Conservation (phyloP, 1,284 basidiomycete genomes). For the Sanguinoderma infundibulare region DNA sequence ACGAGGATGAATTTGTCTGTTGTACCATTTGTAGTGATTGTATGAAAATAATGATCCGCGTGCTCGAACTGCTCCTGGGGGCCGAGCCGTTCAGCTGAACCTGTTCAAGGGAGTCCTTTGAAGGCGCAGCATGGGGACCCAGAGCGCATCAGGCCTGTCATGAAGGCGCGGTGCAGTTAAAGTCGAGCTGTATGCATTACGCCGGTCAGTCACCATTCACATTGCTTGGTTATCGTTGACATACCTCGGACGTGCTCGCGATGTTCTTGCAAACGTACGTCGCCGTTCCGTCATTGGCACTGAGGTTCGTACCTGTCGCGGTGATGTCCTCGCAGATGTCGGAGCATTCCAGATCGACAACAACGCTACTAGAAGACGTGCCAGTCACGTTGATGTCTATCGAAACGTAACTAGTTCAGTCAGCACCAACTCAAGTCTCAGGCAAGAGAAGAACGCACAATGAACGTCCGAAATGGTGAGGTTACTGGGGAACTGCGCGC, state of each 20-base stretch:
- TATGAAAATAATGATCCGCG: not conserved
- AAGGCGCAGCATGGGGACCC: not conserved
- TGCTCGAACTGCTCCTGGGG: too few relatives aligned
- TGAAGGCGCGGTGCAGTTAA: conserved; percentile 30
- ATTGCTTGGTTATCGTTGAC: not conserved
- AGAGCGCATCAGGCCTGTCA: not conserved
- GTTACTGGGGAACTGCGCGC: conserved; percentile 55
- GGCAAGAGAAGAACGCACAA: conserved; percentile 26
- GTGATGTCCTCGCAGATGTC: conserved; percentile 43
- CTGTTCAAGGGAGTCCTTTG: too few relatives aligned
- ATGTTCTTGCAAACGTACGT: conserved; percentile 50
- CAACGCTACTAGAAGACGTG: conserved; percentile 42
- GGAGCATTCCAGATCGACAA: conserved; percentile 45
- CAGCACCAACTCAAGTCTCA: not conserved
- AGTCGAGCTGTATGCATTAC: conserved; percentile 28
- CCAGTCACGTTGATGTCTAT: conserved; percentile 43
- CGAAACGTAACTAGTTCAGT: not conserved
- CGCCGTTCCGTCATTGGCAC: conserved; percentile 38
- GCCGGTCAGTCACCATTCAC: not conserved
- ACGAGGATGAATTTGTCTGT: not conserved
- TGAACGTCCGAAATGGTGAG: conserved; percentile 50
- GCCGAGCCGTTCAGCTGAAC: too few relatives aligned
- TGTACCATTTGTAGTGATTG: not conserved
- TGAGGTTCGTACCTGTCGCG: conserved; percentile 36
- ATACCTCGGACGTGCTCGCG: conserved; percentile 31